These are phyloP conservation scores for Malus sieversii DNA, from an alignment of 306 rosid genomes.

Conservation along the genomic window DNA sequence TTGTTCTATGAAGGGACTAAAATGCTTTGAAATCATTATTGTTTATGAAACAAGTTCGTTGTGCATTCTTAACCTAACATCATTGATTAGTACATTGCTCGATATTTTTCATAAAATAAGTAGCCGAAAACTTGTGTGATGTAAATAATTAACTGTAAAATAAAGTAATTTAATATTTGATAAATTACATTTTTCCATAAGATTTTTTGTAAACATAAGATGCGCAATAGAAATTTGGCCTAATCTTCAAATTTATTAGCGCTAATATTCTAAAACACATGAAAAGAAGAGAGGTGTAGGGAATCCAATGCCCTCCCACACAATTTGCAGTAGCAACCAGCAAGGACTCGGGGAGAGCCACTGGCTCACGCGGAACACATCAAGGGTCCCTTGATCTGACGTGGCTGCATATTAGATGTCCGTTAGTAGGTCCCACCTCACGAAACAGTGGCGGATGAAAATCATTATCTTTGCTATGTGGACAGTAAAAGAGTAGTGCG, in stretches of 20 bases:
- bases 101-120: too few relatives aligned
- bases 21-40: too few relatives aligned
- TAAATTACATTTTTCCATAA: too few relatives aligned
- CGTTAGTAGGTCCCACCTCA: neutral
- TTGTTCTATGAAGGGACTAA: too few relatives aligned
- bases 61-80: neutral
- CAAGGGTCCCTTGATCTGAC: conserved; percentile 8
- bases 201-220: neutral
- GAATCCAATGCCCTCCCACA: conserved; percentile 45
- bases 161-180: too few relatives aligned
- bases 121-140: fast-evolving
- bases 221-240: neutral
- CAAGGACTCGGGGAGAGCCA: neutral
- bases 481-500: too few relatives aligned
- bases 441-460: neutral
- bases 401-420: neutral
- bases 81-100: neutral
- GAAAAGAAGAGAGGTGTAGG: conserved; percentile 32
- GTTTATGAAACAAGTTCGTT: neutral
- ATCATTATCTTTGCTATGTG: too few relatives aligned
- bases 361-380: neutral
- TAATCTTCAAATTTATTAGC: neutral
- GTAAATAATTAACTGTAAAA: fast-evolving
- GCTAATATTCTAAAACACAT: conserved; percentile 25
- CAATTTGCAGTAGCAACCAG: neutral